phyloP scores from a whole-genome alignment of 2,329 filamentous ascomycete genomes.

The Pyrenochaeta sp. region DNA sequence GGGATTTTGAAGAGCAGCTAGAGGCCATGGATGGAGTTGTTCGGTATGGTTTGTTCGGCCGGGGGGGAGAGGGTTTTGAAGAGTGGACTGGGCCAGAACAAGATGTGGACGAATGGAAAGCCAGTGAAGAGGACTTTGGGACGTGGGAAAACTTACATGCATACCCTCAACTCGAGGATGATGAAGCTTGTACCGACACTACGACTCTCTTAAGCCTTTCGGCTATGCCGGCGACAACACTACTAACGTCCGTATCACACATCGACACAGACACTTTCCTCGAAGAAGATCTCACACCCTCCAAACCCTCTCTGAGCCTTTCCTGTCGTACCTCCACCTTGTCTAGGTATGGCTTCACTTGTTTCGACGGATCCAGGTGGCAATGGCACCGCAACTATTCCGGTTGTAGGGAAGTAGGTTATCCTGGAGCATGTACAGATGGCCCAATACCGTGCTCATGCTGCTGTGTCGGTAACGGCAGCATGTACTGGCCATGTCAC shows the following conservation, averaged over 20 bases:
- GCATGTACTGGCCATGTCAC: conserved; percentile 1
- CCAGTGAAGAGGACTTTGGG: conserved; percentile 10
- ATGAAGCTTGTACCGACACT: background rate
- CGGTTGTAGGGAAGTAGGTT: conserved; percentile 15
- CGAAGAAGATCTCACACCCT: background rate
- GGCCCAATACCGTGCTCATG: background rate
- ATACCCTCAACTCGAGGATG: background rate
- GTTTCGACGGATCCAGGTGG: conserved; percentile 15
- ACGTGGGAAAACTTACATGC: too few species aligned
- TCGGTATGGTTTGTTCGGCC: conserved; percentile 2
- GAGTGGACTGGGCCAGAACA: background rate
- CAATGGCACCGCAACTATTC: conserved; percentile 18
- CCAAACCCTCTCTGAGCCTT: background rate
- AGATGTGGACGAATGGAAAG: background rate
- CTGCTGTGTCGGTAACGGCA: background rate
- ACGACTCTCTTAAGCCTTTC: background rate
- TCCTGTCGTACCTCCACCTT: background rate
- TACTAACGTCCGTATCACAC: conserved; percentile 4
- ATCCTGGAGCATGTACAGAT: background rate
- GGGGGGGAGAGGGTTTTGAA: conserved; percentile 1
- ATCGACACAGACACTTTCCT: conserved; percentile 8
- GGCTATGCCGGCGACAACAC: conserved; percentile 2
- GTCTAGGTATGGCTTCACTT: conserved; percentile 7
- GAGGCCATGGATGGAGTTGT: conserved; percentile 4
- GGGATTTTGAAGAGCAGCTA: background rate